Percentiles rank a stretch among this genome's conserved stretches.
Conservation (phyloP, 345 rosid species). For the Eutrema japonicum region DNA sequence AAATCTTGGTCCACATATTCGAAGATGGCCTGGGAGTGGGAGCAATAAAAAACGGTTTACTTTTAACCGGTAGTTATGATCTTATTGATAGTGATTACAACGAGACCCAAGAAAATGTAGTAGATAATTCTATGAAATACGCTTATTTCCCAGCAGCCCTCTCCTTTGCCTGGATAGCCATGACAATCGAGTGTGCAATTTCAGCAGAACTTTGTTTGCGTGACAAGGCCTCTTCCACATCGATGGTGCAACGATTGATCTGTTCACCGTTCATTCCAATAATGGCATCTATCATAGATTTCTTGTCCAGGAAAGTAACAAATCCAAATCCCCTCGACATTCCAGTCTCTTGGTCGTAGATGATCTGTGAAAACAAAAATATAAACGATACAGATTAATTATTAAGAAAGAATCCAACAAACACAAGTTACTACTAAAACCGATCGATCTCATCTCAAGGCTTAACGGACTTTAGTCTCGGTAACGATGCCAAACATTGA, state of each 20-base stretch:
- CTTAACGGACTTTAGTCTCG: constrained; percentile 55
- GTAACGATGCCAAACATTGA: constrained; percentile 64
- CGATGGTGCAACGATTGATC: background rate
- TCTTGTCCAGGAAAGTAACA: background rate
- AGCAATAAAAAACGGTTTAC: too few relatives aligned
- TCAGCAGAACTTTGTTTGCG: background rate
- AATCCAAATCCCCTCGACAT: background rate
- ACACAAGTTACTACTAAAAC: constrained; percentile 13
- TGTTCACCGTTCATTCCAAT: background rate
- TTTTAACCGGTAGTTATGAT: too few relatives aligned
- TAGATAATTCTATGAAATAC: background rate
- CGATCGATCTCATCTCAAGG: constrained; percentile 26
- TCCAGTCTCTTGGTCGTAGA: background rate
- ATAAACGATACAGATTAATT: background rate
- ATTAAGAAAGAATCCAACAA: background rate
- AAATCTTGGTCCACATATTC: too few relatives aligned
- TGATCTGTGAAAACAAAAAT: background rate
- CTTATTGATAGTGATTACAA: too few relatives aligned
- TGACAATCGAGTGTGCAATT: background rate
- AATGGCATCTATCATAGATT: background rate
- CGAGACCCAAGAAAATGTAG: background rate
- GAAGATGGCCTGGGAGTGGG: too few relatives aligned
- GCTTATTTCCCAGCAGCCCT: background rate
- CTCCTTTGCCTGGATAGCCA: background rate
- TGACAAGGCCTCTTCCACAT: background rate